These are phyloP conservation scores for Lagenaria siceraria DNA, from an alignment of 306 rosid species.

Conservation along the genomic window DNA sequence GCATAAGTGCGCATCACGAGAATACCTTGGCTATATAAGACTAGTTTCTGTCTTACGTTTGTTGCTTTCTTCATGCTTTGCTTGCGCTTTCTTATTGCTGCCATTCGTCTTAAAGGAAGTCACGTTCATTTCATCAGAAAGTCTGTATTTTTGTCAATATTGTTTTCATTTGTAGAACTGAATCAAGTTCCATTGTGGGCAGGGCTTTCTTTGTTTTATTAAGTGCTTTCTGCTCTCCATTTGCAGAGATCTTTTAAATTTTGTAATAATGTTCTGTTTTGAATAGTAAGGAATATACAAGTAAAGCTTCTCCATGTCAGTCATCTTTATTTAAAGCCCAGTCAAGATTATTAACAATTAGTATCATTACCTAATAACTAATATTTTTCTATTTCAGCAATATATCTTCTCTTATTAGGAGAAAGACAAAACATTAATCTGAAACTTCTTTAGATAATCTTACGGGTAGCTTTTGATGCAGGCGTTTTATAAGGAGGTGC, in stretches of 20 bases:
- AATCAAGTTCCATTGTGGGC: background rate
- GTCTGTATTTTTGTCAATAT: background rate
- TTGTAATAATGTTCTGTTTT: background rate
- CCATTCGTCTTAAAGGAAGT: background rate
- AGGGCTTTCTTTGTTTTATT: background rate
- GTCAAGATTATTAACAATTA: background rate
- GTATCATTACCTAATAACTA: background rate
- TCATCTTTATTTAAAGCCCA: background rate
- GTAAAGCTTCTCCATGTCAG: background rate
- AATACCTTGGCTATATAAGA: background rate
- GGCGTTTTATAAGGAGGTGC: slow-evolving; percentile 97
- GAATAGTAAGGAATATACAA: background rate
- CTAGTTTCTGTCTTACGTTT: background rate
- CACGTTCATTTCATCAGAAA: background rate
- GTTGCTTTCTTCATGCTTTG: background rate
- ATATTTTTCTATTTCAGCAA: background rate
- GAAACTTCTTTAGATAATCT: background rate
- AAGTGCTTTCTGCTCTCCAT: background rate
- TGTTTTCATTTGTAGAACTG: background rate
- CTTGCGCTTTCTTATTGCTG: background rate
- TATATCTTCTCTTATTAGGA: background rate
- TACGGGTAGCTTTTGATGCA: slow-evolving; percentile 20
- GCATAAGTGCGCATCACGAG: background rate
- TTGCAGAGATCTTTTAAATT: background rate
- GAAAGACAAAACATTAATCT: background rate